These are phyloP conservation scores for Cetraspora pellucida DNA, from an alignment of 192 early-diverging fungal genomes.

Conservation along the genomic window DNA sequence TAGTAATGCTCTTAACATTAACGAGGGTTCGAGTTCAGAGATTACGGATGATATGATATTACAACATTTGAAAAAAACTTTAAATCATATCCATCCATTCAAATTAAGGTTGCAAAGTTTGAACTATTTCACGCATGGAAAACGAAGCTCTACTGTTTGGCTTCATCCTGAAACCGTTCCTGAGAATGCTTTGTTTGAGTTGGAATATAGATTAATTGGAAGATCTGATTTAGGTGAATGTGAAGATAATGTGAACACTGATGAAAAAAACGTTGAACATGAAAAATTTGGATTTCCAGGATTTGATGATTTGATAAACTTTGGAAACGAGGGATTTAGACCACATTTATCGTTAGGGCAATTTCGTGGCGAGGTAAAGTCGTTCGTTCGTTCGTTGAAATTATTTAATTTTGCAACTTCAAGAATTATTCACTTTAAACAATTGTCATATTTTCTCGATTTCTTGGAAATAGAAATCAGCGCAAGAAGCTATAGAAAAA, in stretches of 20 bases:
- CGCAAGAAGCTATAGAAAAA: conserved; percentile 11
- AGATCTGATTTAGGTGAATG: neutral
- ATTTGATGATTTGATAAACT: conserved; percentile 12
- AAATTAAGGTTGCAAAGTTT: neutral
- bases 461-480: conserved; percentile 4
- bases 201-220: neutral
- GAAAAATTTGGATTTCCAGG: neutral
- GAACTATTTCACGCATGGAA: neutral
- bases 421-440: neutral
- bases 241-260: neutral
- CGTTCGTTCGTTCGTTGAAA: neutral
- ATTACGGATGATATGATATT: neutral
- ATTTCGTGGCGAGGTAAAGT: conserved; percentile 10
- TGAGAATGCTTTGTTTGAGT: neutral
- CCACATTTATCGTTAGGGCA: conserved; percentile 15
- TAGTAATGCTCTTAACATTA: neutral
- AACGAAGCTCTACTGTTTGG: conserved; percentile 14
- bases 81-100: neutral
- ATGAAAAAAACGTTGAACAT: neutral
- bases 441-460: neutral
- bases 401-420: neutral
- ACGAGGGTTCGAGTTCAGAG: neutral
- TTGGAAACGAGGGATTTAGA: conserved; percentile 8
- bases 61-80: neutral
- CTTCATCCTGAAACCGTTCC: conserved; percentile 1